A percentile compares a stretch with the other conserved stretches of the same genome.
Conservation (phyloP, 2,329 filamentous ascomycete species). For the Akanthomyces uredinophilus region DNA sequence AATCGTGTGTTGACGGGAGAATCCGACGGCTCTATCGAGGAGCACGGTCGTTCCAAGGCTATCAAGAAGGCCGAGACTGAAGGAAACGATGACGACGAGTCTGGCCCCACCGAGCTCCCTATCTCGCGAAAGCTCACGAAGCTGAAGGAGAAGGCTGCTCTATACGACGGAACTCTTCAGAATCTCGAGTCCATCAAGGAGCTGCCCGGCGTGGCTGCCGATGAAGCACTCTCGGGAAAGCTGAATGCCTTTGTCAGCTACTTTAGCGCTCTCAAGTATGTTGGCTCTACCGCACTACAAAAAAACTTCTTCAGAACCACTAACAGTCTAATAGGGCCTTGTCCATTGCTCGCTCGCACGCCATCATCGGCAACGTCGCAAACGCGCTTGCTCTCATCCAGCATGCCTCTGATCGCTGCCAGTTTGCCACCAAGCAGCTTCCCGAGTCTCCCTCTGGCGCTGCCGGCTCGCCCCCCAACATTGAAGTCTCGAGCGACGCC, state of each 20-base stretch:
- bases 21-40: constrained; percentile 65
- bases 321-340: constrained; percentile 56
- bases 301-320: neutral
- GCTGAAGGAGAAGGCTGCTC: constrained; percentile 77
- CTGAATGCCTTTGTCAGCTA: constrained; percentile 75
- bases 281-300: neutral
- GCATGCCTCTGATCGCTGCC: constrained; percentile 60
- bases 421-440: constrained; percentile 43
- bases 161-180: constrained; percentile 88
- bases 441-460: constrained; percentile 28
- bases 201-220: constrained; percentile 82
- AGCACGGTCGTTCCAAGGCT: constrained; percentile 45
- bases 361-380: constrained; percentile 62
- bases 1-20: constrained; percentile 85
- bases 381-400: constrained; percentile 84
- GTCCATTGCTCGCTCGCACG: constrained; percentile 79
- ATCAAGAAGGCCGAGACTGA: constrained; percentile 40
- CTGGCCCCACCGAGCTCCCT: constrained; percentile 54
- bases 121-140: constrained; percentile 71
- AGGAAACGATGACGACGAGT: constrained; percentile 36
- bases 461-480: constrained; percentile 51
- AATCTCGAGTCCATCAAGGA: constrained; percentile 88
- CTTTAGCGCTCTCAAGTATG: constrained; percentile 82
- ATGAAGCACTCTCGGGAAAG: constrained; percentile 68
- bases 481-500: constrained; percentile 60